Evolutionary conservation across 192 early-diverging fungal genomes (phyloP), one percentile per base, ranked within the genome.

Genomic region (Coemansia sp.): DNA sequence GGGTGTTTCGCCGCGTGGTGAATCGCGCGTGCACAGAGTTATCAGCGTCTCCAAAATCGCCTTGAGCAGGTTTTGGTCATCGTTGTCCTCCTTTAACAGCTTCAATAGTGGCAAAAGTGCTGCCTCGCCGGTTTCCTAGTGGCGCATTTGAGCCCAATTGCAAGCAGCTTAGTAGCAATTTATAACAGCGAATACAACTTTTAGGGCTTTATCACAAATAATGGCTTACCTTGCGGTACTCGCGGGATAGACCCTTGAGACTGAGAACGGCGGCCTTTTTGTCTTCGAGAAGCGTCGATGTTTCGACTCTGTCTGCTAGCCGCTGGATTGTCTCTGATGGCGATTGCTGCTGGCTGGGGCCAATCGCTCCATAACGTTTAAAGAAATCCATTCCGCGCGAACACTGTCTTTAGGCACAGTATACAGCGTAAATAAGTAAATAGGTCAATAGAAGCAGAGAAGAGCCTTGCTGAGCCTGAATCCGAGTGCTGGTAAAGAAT

Each of bases 201-300:
- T 35, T 8, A 35, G 32, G 32, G 32, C 32, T 35, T 35, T 35
- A 45, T 0, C 14, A 45, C 41, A 45, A 12, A 45, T 12, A n/a
- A 12, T 45, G 41, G 7, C 70, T 56, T 87, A 86, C 79, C 67
- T 76, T 65, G 60, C 66, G 73, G 62, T 91, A 96, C 50, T 97
- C 92, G 49, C 90, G 76, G 7, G 92, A 85, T 32, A 96, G 84
- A 2, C 92, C 92, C 62, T 94, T 94, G 56, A 99, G 77, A 6
- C 90, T 87, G 19, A 91, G 85, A 11, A 96, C 91, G 1, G 91
- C 92, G 5, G 94, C 91, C 27, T 94, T 73, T 51, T 92, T 77
- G 83, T 99, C 97, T 67, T 99, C 97, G 24, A 93, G 71, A 21
- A 97, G 82, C 8, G 92, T 94, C 14, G 92, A 87, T 53, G 93